Percentiles rank a stretch among this genome's conserved stretches.
Conservation (phyloP, 2,329 filamentous ascomycete species). For the Elsinoe batatas region DNA sequence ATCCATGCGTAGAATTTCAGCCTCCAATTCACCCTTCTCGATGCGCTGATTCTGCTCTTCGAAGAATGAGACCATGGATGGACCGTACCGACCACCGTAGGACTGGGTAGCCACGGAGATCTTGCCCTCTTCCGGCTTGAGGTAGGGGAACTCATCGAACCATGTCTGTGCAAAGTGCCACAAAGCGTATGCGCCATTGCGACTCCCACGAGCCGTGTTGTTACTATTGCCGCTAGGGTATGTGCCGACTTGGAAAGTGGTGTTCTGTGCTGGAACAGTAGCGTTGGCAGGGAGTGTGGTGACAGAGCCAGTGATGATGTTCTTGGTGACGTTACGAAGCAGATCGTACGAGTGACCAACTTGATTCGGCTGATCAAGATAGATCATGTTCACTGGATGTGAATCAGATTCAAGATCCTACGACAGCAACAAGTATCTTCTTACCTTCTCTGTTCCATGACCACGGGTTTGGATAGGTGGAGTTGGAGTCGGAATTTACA, state of each 20-base stretch:
- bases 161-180: slow-evolving; percentile 54
- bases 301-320: slow-evolving; percentile 20
- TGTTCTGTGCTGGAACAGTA: slow-evolving; percentile 27
- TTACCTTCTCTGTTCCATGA: slow-evolving; percentile 53
- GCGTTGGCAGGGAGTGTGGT: slow-evolving; percentile 24
- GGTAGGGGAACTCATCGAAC: slow-evolving; percentile 32
- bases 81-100: slow-evolving; percentile 54
- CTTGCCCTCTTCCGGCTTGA: slow-evolving; percentile 35
- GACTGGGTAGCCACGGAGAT: slow-evolving; percentile 60
- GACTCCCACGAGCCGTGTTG: slow-evolving; percentile 22
- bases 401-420: background rate
- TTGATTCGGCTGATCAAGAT: slow-evolving; percentile 54
- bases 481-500: slow-evolving; percentile 44
- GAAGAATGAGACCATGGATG: slow-evolving; percentile 49
- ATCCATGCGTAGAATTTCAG: slow-evolving; percentile 39
- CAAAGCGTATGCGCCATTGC: slow-evolving; percentile 34
- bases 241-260: slow-evolving; percentile 40
- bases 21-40: slow-evolving; percentile 34
- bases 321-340: slow-evolving; percentile 25
- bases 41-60: slow-evolving; percentile 52
- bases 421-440: background rate
- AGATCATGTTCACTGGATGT: slow-evolving; percentile 40
- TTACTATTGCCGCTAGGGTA: slow-evolving; percentile 45
- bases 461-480: slow-evolving; percentile 44
- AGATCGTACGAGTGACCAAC: slow-evolving; percentile 40